Conservation (phyloP, 495 filamentous ascomycete genomes). For the Podospora anserina region DNA sequence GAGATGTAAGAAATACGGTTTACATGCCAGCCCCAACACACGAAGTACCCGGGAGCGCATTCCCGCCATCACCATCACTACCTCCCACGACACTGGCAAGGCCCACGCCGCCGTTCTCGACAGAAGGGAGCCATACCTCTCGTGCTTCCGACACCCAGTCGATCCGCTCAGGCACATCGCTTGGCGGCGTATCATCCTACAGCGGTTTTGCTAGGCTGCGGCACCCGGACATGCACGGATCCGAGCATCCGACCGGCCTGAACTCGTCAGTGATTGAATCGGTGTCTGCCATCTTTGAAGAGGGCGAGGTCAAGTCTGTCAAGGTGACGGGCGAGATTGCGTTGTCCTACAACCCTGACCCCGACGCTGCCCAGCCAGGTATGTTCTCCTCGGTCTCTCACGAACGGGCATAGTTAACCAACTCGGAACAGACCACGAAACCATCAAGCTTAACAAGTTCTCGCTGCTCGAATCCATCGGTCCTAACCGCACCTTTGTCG, state of each 20-base stretch:
- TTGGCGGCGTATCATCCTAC: constrained; percentile 45
- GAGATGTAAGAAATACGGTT: constrained; percentile 87
- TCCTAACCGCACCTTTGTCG: constrained; percentile 86
- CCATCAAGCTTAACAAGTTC: constrained; percentile 87
- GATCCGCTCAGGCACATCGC: constrained; percentile 80
- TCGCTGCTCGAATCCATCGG: constrained; percentile 88
- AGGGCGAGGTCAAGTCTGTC: constrained; percentile 65
- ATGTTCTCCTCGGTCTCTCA: constrained; percentile 1
- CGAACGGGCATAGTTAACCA: no score
- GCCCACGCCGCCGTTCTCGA: constrained; percentile 45
- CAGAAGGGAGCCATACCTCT: constrained; percentile 44
- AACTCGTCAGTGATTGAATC: constrained; percentile 92
- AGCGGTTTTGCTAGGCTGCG: constrained; percentile 54
- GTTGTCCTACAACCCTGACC: constrained; percentile 69
- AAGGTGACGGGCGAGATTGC: constrained; percentile 88
- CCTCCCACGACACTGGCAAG: constrained; percentile 37
- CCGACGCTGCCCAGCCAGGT: constrained; percentile 37
- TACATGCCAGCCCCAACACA: constrained; percentile 59
- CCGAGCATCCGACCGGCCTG: constrained; percentile 69
- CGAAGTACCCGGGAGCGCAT: constrained; percentile 43
- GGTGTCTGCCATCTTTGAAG: constrained; percentile 77
- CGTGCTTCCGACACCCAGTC: constrained; percentile 79
- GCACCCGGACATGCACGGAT: constrained; percentile 76
- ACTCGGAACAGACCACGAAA: constrained; percentile 47
- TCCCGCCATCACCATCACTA: constrained; percentile 47